Evolutionary conservation across 1,284 basidiomycete species (phyloP).

Genomic region (Trichosporon sp.): DNA sequence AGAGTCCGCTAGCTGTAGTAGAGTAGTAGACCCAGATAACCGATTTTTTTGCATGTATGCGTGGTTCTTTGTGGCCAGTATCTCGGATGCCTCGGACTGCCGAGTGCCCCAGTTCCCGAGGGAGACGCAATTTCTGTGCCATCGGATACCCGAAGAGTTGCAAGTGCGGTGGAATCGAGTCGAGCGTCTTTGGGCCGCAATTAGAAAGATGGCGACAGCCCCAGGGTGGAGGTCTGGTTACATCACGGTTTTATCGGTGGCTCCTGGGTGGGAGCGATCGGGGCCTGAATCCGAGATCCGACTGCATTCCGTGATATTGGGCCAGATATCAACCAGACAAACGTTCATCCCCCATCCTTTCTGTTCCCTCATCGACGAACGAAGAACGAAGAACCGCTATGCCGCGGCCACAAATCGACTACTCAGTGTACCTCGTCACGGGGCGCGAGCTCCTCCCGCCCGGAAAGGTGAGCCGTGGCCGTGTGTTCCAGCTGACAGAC

Average conservation of each 20-base stretch:
- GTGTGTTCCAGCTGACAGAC: constrained; percentile 21
- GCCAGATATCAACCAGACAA: background rate
- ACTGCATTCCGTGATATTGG: background rate
- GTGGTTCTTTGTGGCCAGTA: background rate
- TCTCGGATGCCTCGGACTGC: too few species aligned
- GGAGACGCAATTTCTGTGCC: too few species aligned
- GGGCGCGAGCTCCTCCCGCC: constrained; percentile 75
- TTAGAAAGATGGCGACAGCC: background rate
- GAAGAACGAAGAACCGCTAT: constrained; percentile 26
- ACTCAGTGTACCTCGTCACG: constrained; percentile 83
- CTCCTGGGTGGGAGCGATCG: background rate
- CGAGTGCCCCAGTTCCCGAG: too few species aligned
- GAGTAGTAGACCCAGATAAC: background rate
- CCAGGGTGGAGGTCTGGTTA: background rate
- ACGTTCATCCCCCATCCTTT: background rate
- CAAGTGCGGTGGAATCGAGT: background rate
- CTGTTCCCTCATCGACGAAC: background rate
- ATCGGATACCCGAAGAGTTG: too few species aligned
- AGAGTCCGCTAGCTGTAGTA: background rate
- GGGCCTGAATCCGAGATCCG: constrained; percentile 10
- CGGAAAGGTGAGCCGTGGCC: constrained; percentile 64
- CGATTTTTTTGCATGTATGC: background rate
- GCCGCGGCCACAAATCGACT: constrained; percentile 62
- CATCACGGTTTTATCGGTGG: background rate
- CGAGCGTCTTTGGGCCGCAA: background rate